These are phyloP conservation scores for Chionographis japonica DNA, from an alignment of 106 monocot species.

Conservation along the genomic window DNA sequence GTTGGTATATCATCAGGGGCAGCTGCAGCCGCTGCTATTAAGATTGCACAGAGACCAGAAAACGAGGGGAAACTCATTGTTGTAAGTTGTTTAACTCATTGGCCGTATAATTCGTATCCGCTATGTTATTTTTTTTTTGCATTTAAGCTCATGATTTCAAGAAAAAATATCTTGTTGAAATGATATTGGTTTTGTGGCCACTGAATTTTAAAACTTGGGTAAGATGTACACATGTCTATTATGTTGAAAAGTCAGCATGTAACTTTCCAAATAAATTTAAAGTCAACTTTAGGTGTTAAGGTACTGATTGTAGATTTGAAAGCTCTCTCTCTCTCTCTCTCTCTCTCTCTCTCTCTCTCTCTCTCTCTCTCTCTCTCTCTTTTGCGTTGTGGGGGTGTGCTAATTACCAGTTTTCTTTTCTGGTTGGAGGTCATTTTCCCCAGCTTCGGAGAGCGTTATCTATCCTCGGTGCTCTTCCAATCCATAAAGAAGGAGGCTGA, in stretches of 20 bases:
- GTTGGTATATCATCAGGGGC: slow-evolving; percentile 92
- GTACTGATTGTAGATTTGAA: too few species aligned
- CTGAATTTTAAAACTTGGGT: too few species aligned
- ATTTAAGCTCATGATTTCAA: neutral
- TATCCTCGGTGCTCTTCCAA: slow-evolving; percentile 65
- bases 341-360: too few species aligned
- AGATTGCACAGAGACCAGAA: slow-evolving; percentile 69
- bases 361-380: too few species aligned
- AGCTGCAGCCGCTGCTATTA: slow-evolving; percentile 79
- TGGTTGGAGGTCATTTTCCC: slow-evolving; percentile 56
- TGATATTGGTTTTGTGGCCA: too few species aligned
- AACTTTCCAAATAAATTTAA: too few species aligned
- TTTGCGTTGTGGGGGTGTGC: too few species aligned
- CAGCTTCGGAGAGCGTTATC: slow-evolving; percentile 71
- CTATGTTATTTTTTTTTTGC: neutral
- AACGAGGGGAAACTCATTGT: slow-evolving; percentile 81
- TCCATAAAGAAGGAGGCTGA: slow-evolving; percentile 52
- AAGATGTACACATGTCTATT: too few species aligned
- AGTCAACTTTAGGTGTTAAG: too few species aligned
- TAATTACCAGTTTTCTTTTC: neutral
- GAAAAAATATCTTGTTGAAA: neutral
- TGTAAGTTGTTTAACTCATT: slow-evolving; percentile 29
- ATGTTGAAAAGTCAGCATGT: too few species aligned
- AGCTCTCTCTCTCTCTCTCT: too few species aligned
- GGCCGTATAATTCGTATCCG: neutral